Conservation (phyloP, 768 basidiomycete species). For the Leucosporidium creatinivorum region DNA sequence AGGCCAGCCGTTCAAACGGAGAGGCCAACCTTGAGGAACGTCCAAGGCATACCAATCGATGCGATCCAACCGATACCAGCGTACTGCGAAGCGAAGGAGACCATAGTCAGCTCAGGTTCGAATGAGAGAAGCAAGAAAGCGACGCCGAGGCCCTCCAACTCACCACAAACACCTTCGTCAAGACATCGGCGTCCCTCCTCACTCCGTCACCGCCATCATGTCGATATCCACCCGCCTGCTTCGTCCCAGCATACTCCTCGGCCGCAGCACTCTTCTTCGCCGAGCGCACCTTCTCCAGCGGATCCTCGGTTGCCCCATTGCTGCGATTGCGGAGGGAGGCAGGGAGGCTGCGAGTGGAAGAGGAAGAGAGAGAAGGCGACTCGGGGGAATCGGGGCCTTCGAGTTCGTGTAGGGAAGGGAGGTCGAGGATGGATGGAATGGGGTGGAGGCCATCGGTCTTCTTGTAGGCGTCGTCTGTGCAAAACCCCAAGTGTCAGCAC, state of each 20-base stretch:
- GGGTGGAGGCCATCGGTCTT: slow-evolving; percentile 48
- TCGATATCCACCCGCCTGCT: slow-evolving; percentile 19
- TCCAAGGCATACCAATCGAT: slow-evolving; percentile 13
- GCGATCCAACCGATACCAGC: slow-evolving; percentile 60
- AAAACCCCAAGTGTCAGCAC: no score
- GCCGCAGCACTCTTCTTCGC: neutral
- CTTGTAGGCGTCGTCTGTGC: slow-evolving; percentile 28
- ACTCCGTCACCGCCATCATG: slow-evolving; percentile 82
- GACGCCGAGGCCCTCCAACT: neutral
- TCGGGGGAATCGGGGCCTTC: neutral
- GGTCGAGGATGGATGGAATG: slow-evolving; percentile 78
- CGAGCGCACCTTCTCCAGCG: neutral
- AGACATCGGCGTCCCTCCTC: slow-evolving; percentile 25
- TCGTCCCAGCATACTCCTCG: neutral
- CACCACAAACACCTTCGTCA: slow-evolving; percentile 31
- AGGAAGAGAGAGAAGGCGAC: neutral
- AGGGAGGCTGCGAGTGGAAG: neutral
- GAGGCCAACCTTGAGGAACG: slow-evolving; percentile 9
- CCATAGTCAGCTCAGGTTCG: slow-evolving; percentile 45
- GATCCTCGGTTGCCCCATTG: neutral
- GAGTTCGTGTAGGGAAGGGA: slow-evolving; percentile 45
- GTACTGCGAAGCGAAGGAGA: slow-evolving; percentile 45
- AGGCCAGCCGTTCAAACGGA: neutral
- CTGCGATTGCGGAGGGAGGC: neutral
- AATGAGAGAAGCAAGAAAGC: slow-evolving; percentile 54